Evolutionary conservation across 2,329 filamentous ascomycete species (phyloP).

Genomic region (Diaporthe citriasiana): DNA sequence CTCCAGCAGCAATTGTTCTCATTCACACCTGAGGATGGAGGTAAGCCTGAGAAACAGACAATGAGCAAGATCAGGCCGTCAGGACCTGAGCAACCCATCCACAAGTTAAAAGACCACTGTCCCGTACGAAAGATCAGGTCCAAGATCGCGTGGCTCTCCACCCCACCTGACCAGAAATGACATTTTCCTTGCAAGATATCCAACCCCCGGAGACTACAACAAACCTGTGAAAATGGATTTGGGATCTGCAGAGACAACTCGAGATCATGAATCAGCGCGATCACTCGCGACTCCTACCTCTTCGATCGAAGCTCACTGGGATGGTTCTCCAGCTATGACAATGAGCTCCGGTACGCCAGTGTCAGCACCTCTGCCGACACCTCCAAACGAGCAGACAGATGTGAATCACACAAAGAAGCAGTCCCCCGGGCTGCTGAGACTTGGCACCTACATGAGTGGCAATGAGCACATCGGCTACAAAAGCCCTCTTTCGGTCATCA

Average conservation of each 20-base stretch:
- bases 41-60: background rate
- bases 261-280: background rate
- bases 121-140: background rate
- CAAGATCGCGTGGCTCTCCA: background rate
- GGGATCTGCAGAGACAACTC: background rate
- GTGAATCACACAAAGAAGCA: background rate
- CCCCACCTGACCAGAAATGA: background rate
- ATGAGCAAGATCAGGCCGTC: background rate
- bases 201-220: background rate
- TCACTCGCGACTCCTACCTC: background rate
- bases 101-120: background rate
- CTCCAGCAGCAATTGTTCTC: background rate
- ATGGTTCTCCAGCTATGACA: background rate
- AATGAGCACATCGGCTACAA: background rate
- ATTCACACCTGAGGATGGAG: background rate
- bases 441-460: background rate
- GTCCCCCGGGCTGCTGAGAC: background rate
- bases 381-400: background rate
- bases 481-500: background rate
- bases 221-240: background rate
- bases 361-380: too few relatives aligned
- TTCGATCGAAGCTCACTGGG: background rate
- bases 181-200: background rate
- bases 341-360: background rate
- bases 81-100: background rate